phyloP scores from a whole-genome alignment of 108 stramenopile species.

The Hondaea fermentalgiana region DNA sequence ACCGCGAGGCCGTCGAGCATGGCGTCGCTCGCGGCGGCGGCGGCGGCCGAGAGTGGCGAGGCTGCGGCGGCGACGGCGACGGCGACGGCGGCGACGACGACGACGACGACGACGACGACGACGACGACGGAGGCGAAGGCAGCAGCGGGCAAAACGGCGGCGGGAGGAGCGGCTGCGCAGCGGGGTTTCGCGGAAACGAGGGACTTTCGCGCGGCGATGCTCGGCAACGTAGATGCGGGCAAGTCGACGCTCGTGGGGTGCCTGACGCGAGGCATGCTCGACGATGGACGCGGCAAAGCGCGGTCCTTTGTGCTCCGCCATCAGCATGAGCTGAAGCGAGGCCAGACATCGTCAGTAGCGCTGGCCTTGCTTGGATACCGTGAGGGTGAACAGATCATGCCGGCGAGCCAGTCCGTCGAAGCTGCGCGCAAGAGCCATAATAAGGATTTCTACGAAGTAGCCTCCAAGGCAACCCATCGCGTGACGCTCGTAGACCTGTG shows the following conservation, averaged over 20 bases:
- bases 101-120: too few species aligned
- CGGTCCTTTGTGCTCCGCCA: constrained; percentile 87
- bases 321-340: constrained; percentile 93
- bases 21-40: too few species aligned
- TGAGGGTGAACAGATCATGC: not conserved
- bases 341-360: constrained; percentile 85
- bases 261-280: constrained; percentile 72
- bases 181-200: not conserved
- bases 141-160: not conserved
- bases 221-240: constrained; percentile 96
- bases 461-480: constrained; percentile 58
- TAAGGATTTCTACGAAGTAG: constrained; percentile 25
- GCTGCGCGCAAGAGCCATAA: not conserved
- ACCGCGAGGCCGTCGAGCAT: too few species aligned
- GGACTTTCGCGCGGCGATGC: constrained; percentile 83
- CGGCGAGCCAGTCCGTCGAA: not conserved
- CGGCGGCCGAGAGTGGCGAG: too few species aligned
- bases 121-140: not conserved
- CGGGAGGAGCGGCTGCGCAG: not conserved
- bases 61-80: too few species aligned
- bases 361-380: constrained; percentile 68
- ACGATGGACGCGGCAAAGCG: constrained; percentile 88
- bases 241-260: constrained; percentile 90
- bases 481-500: constrained; percentile 92
- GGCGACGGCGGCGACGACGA: too few species aligned